Conservation (phyloP, 208 protist genomes). For the Naegleria fowleri region DNA sequence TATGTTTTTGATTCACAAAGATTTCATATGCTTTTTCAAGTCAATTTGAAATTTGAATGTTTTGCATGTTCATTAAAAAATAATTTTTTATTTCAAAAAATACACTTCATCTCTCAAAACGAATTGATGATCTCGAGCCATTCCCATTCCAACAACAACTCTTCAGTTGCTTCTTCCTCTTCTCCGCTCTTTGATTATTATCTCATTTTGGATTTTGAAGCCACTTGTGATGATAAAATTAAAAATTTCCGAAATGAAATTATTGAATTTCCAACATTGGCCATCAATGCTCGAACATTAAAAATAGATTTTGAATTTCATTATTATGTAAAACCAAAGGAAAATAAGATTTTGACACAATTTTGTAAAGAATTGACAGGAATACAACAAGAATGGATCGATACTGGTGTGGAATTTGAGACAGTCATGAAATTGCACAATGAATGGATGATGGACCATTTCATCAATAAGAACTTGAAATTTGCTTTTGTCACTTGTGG, state of each 20-base stretch:
- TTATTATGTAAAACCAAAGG: conserved; percentile 72
- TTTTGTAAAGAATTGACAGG: conserved; percentile 90
- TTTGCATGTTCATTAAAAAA: too few relatives aligned
- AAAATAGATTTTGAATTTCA: conserved; percentile 62
- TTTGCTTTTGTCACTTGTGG: conserved; percentile 19
- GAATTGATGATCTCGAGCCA: too few relatives aligned
- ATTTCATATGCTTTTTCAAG: too few relatives aligned
- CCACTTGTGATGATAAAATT: conserved; percentile 68
- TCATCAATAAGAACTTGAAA: not conserved
- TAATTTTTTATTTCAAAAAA: too few relatives aligned
- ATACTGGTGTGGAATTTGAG: conserved; percentile 48
- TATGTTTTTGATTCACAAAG: too few relatives aligned
- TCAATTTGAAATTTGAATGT: too few relatives aligned
- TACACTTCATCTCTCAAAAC: too few relatives aligned
- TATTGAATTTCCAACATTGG: conserved; percentile 89
- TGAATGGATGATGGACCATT: not conserved
- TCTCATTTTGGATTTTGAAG: conserved; percentile 80
- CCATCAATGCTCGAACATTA: conserved; percentile 62
- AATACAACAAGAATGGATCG: conserved; percentile 81
- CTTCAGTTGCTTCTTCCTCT: too few relatives aligned
- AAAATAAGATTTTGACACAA: conserved; percentile 61
- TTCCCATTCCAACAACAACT: too few relatives aligned
- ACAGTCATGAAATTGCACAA: not conserved
- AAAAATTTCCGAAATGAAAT: conserved; percentile 81
- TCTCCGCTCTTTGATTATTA: conserved; percentile 63